Percentiles rank a stretch among this genome's conserved stretches.
These are phyloP conservation scores for Syzygium jambos DNA, from an alignment of 345 rosid genomes.

Conservation along the genomic window DNA sequence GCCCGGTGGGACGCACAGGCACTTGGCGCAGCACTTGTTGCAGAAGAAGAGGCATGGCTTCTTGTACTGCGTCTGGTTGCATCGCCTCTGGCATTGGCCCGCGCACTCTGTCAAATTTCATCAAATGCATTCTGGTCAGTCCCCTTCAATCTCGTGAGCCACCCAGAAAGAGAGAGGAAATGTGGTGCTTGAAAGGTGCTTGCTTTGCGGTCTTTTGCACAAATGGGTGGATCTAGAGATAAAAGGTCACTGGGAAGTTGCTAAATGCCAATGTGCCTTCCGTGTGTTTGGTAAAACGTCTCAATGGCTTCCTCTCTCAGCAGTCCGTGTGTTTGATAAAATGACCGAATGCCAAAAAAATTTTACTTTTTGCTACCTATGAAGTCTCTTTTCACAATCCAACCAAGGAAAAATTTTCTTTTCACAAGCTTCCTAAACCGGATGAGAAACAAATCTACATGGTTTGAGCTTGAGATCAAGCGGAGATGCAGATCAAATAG, in stretches of 20 bases:
- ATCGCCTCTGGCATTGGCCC: constrained; percentile 47
- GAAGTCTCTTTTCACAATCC: not conserved
- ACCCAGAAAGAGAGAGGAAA: not conserved
- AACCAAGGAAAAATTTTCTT: not conserved
- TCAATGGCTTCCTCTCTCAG: not conserved
- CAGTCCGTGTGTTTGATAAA: not conserved
- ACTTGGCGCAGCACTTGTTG: constrained; percentile 61
- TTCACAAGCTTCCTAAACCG: not conserved
- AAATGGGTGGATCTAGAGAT: not conserved
- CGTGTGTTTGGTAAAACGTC: not conserved
- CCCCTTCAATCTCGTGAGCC: not conserved
- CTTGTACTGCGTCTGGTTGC: constrained; percentile 50
- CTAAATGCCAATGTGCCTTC: not conserved
- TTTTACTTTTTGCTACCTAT: not conserved
- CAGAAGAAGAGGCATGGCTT: constrained; percentile 78
- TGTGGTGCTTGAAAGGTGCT: not conserved
- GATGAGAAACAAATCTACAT: not conserved
- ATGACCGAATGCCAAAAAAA: not conserved
- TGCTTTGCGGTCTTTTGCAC: not conserved
- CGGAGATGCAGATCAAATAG: not conserved
- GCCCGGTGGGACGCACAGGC: constrained; percentile 84
- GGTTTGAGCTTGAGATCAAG: not conserved
- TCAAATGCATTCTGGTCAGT: not conserved
- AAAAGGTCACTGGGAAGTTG: not conserved
- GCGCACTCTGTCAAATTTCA: constrained; percentile 29